These are phyloP conservation scores for Cytospora piceae DNA, from an alignment of 2,329 filamentous ascomycete genomes.

Conservation along the genomic window DNA sequence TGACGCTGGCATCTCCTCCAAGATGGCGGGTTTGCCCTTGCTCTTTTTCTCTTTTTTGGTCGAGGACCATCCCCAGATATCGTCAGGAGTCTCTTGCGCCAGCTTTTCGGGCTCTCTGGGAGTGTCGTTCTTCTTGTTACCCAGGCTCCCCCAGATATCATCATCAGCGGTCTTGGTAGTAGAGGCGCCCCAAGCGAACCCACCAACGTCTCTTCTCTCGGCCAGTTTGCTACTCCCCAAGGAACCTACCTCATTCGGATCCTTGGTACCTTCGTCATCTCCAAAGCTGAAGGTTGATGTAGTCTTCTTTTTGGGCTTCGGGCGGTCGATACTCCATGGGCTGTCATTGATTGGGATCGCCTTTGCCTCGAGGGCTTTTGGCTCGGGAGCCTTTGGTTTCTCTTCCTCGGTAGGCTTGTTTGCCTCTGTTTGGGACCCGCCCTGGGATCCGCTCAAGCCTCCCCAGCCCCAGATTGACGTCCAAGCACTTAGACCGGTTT, in stretches of 20 bases:
- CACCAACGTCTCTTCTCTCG: constrained; percentile 39
- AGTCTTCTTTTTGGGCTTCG: constrained; percentile 58
- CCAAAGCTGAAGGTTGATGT: constrained; percentile 53
- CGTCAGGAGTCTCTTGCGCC: constrained; percentile 32
- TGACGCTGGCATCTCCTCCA: constrained; percentile 30
- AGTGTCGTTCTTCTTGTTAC: constrained; percentile 37
- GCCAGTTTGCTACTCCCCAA: constrained; percentile 33
- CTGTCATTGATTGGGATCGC: constrained; percentile 49
- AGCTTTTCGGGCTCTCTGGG: constrained; percentile 28
- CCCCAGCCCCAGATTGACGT: constrained; percentile 60
- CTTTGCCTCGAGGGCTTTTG: constrained; percentile 40
- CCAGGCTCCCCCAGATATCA: constrained; percentile 28
- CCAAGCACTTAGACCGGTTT: constrained; percentile 57
- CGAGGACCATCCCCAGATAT: constrained; percentile 27
- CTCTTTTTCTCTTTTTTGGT: constrained; percentile 37
- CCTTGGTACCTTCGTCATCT: constrained; percentile 45
- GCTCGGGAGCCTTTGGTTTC: constrained; percentile 45
- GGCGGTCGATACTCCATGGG: constrained; percentile 52
- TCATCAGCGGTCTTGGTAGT: constrained; percentile 47
- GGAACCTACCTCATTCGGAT: constrained; percentile 31
- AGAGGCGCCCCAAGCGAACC: constrained; percentile 39
- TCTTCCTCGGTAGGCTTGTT: constrained; percentile 38
- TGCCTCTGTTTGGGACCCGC: constrained; percentile 27
- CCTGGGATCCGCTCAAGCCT: constrained; percentile 23
- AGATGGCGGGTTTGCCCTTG: constrained; percentile 33